Conservation (phyloP, 495 filamentous ascomycete genomes). For the Xylaria bambusicola region DNA sequence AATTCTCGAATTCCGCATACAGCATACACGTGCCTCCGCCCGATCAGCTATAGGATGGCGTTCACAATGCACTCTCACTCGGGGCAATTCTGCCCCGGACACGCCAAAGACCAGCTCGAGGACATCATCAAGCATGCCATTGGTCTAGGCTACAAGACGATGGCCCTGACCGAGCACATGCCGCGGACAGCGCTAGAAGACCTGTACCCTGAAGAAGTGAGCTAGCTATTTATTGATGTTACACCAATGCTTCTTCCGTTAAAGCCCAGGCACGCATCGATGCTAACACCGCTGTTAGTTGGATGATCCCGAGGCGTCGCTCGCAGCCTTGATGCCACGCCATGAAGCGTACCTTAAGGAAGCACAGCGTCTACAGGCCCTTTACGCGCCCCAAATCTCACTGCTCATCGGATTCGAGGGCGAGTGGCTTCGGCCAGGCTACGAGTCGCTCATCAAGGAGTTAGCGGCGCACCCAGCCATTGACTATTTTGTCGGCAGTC, state of each 20-base stretch:
- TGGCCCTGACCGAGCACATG: slow-evolving; percentile 97
- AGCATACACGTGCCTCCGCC: background rate
- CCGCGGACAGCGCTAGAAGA: slow-evolving; percentile 71
- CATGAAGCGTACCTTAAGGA: slow-evolving; percentile 73
- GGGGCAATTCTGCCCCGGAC: slow-evolving; percentile 90
- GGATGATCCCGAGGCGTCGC: slow-evolving; percentile 37
- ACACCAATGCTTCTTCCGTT: background rate
- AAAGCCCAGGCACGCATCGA: background rate
- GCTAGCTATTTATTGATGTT: slow-evolving; percentile 2
- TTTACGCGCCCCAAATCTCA: slow-evolving; percentile 70
- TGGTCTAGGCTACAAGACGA: slow-evolving; percentile 70
- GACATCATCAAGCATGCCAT: slow-evolving; percentile 82
- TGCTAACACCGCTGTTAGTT: slow-evolving; percentile 29
- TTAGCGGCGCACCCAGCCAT: slow-evolving; percentile 63
- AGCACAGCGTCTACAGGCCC: slow-evolving; percentile 67
- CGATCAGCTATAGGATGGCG: slow-evolving; percentile 64
- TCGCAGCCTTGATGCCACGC: slow-evolving; percentile 48
- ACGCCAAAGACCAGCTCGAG: slow-evolving; percentile 82
- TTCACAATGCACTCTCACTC: slow-evolving; percentile 99
- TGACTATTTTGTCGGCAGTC: slow-evolving; percentile 87
- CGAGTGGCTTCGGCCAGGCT: slow-evolving; percentile 82
- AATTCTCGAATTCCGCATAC: too few species aligned
- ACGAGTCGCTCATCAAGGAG: slow-evolving; percentile 54
- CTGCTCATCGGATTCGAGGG: slow-evolving; percentile 89
- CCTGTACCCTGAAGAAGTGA: slow-evolving; percentile 90